A percentile compares a stretch with the other conserved stretches of the same genome.
Evolutionary conservation across 371 early-diverging fungal genomes (phyloP).

Genomic region (Parasitella parasitica): DNA sequence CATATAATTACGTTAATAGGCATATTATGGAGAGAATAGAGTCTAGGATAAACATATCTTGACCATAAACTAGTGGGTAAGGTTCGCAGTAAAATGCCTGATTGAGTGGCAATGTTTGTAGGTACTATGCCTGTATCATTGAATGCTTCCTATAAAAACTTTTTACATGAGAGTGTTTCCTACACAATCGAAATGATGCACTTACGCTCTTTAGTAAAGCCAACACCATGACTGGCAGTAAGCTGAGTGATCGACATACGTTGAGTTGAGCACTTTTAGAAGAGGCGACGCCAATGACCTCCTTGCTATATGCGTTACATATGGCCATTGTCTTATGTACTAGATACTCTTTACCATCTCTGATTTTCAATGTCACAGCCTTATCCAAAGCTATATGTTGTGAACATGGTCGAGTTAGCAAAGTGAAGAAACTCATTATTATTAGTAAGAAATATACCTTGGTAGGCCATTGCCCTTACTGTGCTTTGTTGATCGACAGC

Average conservation of each 20-base stretch:
- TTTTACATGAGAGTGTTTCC: background rate
- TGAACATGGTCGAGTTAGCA: too few relatives aligned
- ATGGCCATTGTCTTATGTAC: slow-evolving; percentile 64
- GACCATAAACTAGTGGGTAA: slow-evolving; percentile 56
- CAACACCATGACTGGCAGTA: slow-evolving; percentile 68
- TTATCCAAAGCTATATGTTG: slow-evolving; percentile 67
- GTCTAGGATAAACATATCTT: slow-evolving; percentile 50
- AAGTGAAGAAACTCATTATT: too few relatives aligned
- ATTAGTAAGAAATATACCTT: slow-evolving; percentile 68
- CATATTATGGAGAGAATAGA: slow-evolving; percentile 74
- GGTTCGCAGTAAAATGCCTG: slow-evolving; percentile 57
- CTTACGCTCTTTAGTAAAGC: slow-evolving; percentile 62
- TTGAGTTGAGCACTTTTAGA: slow-evolving; percentile 58
- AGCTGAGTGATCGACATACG: slow-evolving; percentile 65
- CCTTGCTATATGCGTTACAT: slow-evolving; percentile 63
- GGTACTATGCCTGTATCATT: slow-evolving; percentile 40
- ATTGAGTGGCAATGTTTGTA: slow-evolving; percentile 56
- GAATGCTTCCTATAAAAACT: slow-evolving; percentile 32
- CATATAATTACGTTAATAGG: slow-evolving; percentile 47
- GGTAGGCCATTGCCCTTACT: slow-evolving; percentile 57
- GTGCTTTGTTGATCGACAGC: slow-evolving; percentile 71
- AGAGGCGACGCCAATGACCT: slow-evolving; percentile 53
- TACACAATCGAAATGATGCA: background rate
- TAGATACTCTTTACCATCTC: slow-evolving; percentile 77
- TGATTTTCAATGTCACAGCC: slow-evolving; percentile 66